Evolutionary conservation across 2,329 filamentous ascomycete genomes (phyloP).

Genomic region (Botrytis byssoidea): DNA sequence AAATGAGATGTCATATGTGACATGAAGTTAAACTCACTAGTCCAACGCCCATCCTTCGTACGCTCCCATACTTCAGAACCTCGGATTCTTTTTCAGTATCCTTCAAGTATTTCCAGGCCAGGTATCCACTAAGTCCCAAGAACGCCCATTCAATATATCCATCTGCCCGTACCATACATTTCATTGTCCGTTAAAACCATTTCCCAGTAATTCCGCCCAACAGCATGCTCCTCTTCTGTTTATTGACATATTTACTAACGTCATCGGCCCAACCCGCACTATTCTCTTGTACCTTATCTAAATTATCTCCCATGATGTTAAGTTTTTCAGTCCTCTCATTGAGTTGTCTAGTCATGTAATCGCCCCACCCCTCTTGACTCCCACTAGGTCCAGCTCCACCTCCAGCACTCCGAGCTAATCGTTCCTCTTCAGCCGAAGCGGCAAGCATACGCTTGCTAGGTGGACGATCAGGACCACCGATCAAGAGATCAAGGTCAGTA

Average conservation of each 20-base stretch:
- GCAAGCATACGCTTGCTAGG: constrained; percentile 85
- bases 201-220: constrained; percentile 66
- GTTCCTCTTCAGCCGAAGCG: constrained; percentile 72
- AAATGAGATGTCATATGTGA: background rate
- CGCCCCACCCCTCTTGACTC: constrained; percentile 61
- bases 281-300: constrained; percentile 78
- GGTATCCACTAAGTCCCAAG: constrained; percentile 5
- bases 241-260: constrained; percentile 79
- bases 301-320: constrained; percentile 76
- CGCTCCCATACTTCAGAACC: background rate
- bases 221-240: constrained; percentile 84
- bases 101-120: background rate
- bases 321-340: constrained; percentile 90
- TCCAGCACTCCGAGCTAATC: constrained; percentile 49
- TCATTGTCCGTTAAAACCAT: constrained; percentile 42
- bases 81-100: background rate
- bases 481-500: constrained; percentile 82
- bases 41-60: background rate
- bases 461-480: constrained; percentile 84
- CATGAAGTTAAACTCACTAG: background rate
- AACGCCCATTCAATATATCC: constrained; percentile 4
- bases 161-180: background rate
- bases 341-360: constrained; percentile 82
- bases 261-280: constrained; percentile 84
- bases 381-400: constrained; percentile 38